Evolutionary conservation across 31 red algal species (phyloP).

Genomic region (Porphyra umbilicalis): DNA sequence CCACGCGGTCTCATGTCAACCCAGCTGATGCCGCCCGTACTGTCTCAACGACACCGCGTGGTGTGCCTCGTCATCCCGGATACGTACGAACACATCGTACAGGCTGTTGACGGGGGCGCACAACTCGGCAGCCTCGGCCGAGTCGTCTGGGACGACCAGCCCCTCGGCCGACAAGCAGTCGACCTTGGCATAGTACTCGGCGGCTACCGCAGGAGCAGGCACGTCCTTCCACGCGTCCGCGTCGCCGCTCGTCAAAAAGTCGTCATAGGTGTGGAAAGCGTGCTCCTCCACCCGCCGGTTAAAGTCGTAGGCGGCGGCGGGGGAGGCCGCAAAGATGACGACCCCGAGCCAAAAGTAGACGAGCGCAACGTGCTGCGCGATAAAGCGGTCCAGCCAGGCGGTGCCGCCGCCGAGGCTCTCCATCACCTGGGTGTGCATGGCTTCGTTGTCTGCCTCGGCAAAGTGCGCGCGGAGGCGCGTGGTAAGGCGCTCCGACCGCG

Average conservation of each 20-base stretch:
- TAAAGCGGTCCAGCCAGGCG: conserved; percentile 24
- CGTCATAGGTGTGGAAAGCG: conserved; percentile 32
- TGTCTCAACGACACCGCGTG: conserved; percentile 7
- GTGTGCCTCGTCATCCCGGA: conserved; percentile 38
- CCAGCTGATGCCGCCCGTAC: background rate
- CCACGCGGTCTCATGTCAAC: too few relatives aligned
- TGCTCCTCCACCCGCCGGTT: conserved; percentile 27
- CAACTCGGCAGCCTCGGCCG: background rate
- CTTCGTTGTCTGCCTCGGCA: conserved; percentile 25
- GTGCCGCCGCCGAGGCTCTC: conserved; percentile 12
- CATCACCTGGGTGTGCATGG: conserved; percentile 28
- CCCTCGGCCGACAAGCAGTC: background rate
- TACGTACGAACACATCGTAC: conserved; percentile 24
- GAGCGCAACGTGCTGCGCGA: conserved; percentile 28
- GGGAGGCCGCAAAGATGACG: conserved; percentile 11
- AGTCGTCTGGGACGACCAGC: background rate
- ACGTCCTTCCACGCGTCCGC: background rate
- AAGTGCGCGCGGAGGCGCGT: conserved; percentile 18
- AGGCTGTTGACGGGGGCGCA: conserved; percentile 1
- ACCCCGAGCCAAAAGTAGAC: conserved; percentile 31
- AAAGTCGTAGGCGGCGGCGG: conserved; percentile 24
- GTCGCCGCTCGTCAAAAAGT: conserved; percentile 17
- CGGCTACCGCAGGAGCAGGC: conserved; percentile 18
- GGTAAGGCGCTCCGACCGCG: background rate
- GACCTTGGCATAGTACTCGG: conserved; percentile 7